These are phyloP conservation scores for Circinella minor DNA, from an alignment of 371 early-diverging fungal species.

Conservation along the genomic window DNA sequence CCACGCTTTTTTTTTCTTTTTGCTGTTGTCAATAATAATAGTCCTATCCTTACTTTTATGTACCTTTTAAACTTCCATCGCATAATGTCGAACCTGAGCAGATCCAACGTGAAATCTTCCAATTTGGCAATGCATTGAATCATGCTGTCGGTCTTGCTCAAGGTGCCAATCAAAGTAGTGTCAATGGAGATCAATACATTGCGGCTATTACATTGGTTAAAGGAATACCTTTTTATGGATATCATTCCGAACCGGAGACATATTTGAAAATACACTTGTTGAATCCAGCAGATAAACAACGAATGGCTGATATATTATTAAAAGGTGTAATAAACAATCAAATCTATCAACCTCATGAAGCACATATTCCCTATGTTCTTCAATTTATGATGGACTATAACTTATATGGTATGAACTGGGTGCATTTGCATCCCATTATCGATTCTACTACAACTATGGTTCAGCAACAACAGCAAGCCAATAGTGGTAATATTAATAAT, in stretches of 20 bases:
- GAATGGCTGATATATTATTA: slow-evolving; percentile 65
- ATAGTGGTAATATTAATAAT: background rate
- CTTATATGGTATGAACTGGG: slow-evolving; percentile 92
- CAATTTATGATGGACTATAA: slow-evolving; percentile 94
- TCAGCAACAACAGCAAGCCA: background rate
- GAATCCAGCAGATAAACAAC: slow-evolving; percentile 64
- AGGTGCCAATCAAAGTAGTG: slow-evolving; percentile 21
- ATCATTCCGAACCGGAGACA: slow-evolving; percentile 63
- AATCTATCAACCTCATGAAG: slow-evolving; percentile 79
- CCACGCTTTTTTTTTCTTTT: background rate
- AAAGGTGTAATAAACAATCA: slow-evolving; percentile 74
- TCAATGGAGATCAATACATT: slow-evolving; percentile 54
- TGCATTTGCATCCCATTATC: slow-evolving; percentile 12
- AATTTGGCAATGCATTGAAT: slow-evolving; percentile 75
- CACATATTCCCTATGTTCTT: slow-evolving; percentile 85
- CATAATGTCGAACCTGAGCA: slow-evolving; percentile 28
- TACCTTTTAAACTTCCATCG: slow-evolving; percentile 48
- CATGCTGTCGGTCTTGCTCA: slow-evolving; percentile 67
- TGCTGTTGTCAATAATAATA: slow-evolving; percentile 22
- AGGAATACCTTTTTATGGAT: slow-evolving; percentile 90
- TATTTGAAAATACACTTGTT: slow-evolving; percentile 81
- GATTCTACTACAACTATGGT: too few relatives aligned
- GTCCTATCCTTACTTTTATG: slow-evolving; percentile 82
- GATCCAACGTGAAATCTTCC: slow-evolving; percentile 54
- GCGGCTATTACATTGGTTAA: slow-evolving; percentile 73